Conservation (phyloP, 148 eudicot genomes). For the Gaultheria prostrata region DNA sequence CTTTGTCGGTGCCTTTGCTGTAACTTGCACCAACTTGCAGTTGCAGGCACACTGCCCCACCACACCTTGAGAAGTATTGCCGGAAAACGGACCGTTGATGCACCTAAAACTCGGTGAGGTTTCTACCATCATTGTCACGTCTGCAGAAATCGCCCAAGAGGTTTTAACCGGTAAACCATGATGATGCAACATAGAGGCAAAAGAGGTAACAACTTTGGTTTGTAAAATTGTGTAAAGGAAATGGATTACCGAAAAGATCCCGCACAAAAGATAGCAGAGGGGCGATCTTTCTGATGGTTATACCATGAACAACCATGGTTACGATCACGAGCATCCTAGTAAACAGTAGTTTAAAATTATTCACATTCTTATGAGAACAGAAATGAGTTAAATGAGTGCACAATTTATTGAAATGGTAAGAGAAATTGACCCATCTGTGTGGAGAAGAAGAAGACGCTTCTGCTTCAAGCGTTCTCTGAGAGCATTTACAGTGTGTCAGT, state of each 20-base stretch:
- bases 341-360: conserved; percentile 7
- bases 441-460: too few species aligned
- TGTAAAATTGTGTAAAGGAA: conserved; percentile 14
- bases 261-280: too few species aligned
- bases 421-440: too few species aligned
- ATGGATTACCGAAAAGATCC: too few species aligned
- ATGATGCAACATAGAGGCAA: conserved; percentile 34
- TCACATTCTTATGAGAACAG: not conserved
- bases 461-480: too few species aligned
- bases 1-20: too few species aligned
- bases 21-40: conserved; percentile 12
- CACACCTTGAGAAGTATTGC: not conserved
- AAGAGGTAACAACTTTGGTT: conserved; percentile 43
- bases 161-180: not conserved
- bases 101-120: not conserved
- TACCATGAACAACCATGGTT: conserved; percentile 6
- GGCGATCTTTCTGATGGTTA: conserved; percentile 17
- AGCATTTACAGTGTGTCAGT: too few species aligned
- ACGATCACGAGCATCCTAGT: conserved; percentile 10
- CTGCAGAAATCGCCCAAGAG: not conserved
- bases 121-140: not conserved
- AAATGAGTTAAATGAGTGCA: not conserved
- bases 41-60: not conserved
- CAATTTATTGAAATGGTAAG: not conserved
- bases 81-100: not conserved